Percentiles rank a stretch among this genome's conserved stretches.
phyloP scores from a whole-genome alignment of 345 rosid genomes.

The Rhizophora apiculata region DNA sequence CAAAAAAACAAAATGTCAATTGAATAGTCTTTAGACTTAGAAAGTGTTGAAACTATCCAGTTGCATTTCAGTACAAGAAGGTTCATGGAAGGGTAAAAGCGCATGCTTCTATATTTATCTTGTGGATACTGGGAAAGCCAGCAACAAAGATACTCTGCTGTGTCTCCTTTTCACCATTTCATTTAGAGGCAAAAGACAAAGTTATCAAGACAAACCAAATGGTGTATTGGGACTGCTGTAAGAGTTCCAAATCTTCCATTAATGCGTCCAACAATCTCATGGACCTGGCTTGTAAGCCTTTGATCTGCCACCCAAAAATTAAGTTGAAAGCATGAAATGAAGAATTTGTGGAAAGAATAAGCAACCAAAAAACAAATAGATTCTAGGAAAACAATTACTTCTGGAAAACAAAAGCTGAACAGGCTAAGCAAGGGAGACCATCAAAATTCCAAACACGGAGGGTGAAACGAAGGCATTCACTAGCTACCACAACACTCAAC shows the following conservation, averaged over 20 bases:
- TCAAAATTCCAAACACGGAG: too few relatives aligned
- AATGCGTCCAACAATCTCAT: conserved; percentile 64
- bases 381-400: too few relatives aligned
- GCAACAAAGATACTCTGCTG: background rate
- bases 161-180: background rate
- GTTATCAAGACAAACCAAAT: conserved; percentile 42
- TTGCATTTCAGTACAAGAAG: background rate
- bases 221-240: conserved; percentile 57
- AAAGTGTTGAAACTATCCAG: background rate
- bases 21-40: background rate
- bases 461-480: too few relatives aligned
- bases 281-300: conserved; percentile 61
- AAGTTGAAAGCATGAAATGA: background rate
- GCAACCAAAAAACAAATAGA: too few relatives aligned
- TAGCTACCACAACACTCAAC: too few relatives aligned
- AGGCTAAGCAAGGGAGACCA: too few relatives aligned
- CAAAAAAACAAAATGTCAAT: background rate
- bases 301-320: conserved; percentile 38
- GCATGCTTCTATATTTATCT: background rate
- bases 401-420: too few relatives aligned
- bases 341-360: background rate
- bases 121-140: background rate
- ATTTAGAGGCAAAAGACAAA: background rate
- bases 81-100: background rate
- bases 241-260: conserved; percentile 64